Evolutionary conservation across 2,329 filamentous ascomycete species (phyloP).

Genomic region (Epichloe scottii): DNA sequence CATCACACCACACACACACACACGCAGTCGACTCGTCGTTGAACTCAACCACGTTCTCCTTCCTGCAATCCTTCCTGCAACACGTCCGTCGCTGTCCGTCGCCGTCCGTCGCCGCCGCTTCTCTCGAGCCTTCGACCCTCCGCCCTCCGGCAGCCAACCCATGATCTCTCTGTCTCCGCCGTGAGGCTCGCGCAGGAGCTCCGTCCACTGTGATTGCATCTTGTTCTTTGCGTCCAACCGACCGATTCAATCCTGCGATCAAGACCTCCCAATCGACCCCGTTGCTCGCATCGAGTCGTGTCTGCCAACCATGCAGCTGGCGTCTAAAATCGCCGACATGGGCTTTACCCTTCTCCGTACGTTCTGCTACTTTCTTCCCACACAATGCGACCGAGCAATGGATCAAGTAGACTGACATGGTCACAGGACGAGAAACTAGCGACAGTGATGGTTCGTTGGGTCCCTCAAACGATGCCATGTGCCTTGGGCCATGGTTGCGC

Average conservation of each 20-base stretch:
- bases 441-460: conserved; percentile 22
- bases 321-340: conserved; percentile 16
- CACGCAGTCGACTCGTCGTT: background rate
- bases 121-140: background rate
- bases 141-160: background rate
- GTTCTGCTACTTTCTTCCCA: conserved; percentile 4
- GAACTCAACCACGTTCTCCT: background rate
- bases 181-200: conserved; percentile 13
- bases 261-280: background rate
- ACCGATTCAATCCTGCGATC: background rate
- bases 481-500: conserved; percentile 1
- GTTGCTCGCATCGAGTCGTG: background rate
- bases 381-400: background rate
- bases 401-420: background rate
- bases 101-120: background rate
- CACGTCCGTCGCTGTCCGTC: no score
- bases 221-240: background rate
- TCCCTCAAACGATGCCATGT: background rate
- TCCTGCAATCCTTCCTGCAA: no score
- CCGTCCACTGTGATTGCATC: background rate
- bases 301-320: conserved; percentile 12
- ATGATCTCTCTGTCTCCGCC: conserved; percentile 12
- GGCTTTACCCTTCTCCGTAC: conserved; percentile 21
- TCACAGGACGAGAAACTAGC: conserved; percentile 13
- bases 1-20: no score